A percentile compares a stretch with the other conserved stretches of the same genome.
These are phyloP conservation scores for Coelastrella sp. DNA, from an alignment of 139 green algal genomes.

Conservation along the genomic window DNA sequence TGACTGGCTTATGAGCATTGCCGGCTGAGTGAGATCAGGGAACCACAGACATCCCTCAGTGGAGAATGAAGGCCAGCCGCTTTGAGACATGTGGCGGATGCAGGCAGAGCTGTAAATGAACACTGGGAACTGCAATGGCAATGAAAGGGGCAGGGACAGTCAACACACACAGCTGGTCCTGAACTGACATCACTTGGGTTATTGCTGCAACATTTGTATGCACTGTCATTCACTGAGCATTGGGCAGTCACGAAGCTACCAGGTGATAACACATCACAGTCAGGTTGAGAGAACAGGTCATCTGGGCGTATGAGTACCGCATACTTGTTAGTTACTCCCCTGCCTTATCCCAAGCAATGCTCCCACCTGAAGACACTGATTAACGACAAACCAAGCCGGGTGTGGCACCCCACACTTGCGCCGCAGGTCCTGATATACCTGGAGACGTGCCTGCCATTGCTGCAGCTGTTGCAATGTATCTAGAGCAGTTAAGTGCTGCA, in stretches of 20 bases:
- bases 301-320: neutral
- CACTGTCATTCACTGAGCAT: no score
- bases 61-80: conserved; percentile 71
- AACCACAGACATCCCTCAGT: conserved; percentile 82
- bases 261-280: no score
- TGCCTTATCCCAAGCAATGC: no score
- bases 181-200: neutral
- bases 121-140: conserved; percentile 65
- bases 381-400: conserved; percentile 78
- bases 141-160: neutral
- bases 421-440: conserved; percentile 54
- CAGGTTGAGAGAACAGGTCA: neutral
- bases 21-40: conserved; percentile 75
- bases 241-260: no score
- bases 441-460: conserved; percentile 32
- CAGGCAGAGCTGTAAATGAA: conserved; percentile 71
- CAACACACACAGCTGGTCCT: neutral
- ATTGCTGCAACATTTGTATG: neutral
- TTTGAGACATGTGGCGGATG: conserved; percentile 72
- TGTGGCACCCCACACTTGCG: conserved; percentile 62
- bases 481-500: neutral
- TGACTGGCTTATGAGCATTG: conserved; percentile 24
- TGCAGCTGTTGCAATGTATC: conserved; percentile 32
- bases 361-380: conserved; percentile 68
- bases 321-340: neutral